Evolutionary conservation across 2,329 filamentous ascomycete genomes (phyloP), one percentile per base, ranked within the genome.

Genomic region (Boeremia exigua): DNA sequence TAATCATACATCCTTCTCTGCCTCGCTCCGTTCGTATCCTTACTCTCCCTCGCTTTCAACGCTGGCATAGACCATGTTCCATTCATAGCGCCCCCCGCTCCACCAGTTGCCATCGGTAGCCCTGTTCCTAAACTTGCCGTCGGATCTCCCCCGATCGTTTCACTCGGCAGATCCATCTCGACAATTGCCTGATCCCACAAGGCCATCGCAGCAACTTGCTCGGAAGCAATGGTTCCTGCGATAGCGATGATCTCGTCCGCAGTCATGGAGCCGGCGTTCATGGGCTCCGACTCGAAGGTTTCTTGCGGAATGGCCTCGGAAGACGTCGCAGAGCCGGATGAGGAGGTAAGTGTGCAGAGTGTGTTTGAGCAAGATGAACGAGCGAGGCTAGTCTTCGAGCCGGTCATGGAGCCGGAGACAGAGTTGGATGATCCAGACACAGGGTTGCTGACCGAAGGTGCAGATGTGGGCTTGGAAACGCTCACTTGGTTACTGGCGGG

Each of bases 281-380:
- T 59, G 12, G 52, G 51, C 30, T 59, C 56, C 4, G 51, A 44
- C 17, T 59, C 56, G 12, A 54, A 54, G 3, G 56, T 59, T 19
- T 55, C 50, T 15, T 47, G 12, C 1, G 56, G 51, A 10, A 55
- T 14, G 10, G 36, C 30, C 3, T 11, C 46, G 8, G 51, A 55
- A 3, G 39, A 48, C 15, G 51, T 56, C 6, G 37, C 17, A 0
- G 56, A 48, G 14, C 11, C 34, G 8, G 51, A 51, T 2, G 51
- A 44, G 1, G 56, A 56, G 17, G 53, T 14, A 4, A 42, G 29
- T 1, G 56, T 59, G 25, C 56, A 59, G 6, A 59, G 28, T 0
- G 56, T 59, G n/a, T 55, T 55, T 10, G 56, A 59, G 52, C 56
- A 59, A 19, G 56, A 59, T 4, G 36, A 6, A 15, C 36, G 43